These are phyloP conservation scores for Saccharomyces eubayanus DNA, from an alignment of 805 yeast genomes.

Conservation along the genomic window DNA sequence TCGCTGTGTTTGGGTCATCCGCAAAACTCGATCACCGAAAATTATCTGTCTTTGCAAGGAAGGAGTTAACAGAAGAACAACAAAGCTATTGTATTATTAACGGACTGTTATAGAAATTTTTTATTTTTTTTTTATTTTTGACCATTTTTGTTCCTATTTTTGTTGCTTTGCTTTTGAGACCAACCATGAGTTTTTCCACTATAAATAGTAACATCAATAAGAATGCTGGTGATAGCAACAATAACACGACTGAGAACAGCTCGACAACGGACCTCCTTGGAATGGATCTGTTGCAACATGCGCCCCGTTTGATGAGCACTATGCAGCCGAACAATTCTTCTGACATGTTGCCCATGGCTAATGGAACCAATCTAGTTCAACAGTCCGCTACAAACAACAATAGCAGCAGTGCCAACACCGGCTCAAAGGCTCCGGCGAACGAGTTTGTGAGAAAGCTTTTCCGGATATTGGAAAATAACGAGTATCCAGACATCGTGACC, in stretches of 20 bases:
- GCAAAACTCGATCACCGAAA: neutral
- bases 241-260: neutral
- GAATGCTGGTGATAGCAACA: neutral
- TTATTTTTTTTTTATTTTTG: neutral
- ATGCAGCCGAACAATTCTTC: neutral
- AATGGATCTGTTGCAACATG: neutral
- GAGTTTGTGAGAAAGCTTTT: conserved; percentile 74
- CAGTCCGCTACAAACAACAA: neutral
- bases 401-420: conserved; percentile 1
- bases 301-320: neutral
- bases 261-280: neutral
- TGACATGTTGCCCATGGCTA: neutral
- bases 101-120: neutral
- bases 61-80: neutral
- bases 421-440: conserved; percentile 41
- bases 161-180: neutral
- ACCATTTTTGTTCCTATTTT: neutral
- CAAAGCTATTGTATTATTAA: neutral
- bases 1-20: neutral
- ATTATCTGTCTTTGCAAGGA: neutral
- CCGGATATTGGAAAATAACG: conserved; percentile 76
- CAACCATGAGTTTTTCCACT: neutral
- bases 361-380: neutral
- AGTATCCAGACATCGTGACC: conserved; percentile 64
- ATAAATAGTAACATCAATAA: neutral